These are phyloP conservation scores for Umbilicus rupestris DNA, from an alignment of 164 flowering plant genomes.

Conservation along the genomic window DNA sequence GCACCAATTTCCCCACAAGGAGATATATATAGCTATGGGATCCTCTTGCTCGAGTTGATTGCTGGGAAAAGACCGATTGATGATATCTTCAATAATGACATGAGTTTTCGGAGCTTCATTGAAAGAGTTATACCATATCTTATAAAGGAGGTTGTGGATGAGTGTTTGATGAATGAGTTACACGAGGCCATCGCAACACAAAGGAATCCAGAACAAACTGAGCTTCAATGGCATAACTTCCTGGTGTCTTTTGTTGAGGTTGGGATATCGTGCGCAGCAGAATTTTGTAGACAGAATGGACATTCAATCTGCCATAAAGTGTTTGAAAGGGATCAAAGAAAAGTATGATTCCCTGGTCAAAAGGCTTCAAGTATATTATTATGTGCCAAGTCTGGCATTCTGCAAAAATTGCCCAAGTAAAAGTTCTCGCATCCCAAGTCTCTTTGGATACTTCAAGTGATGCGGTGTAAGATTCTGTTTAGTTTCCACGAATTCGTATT, in stretches of 20 bases:
- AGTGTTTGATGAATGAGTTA: neutral
- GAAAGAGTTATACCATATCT: neutral
- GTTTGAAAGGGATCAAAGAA: neutral
- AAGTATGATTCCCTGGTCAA: neutral
- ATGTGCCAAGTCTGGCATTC: no score
- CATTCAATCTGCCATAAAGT: neutral
- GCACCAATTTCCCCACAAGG: neutral
- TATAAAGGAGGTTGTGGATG: neutral
- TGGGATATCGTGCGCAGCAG: neutral
- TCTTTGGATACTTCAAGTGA: no score
- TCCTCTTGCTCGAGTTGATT: constrained; percentile 2
- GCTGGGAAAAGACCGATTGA: constrained; percentile 1
- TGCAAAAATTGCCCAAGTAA: no score
- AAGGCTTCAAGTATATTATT: no score
- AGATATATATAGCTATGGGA: constrained; percentile 7
- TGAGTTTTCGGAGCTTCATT: neutral
- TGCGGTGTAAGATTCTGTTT: no score
- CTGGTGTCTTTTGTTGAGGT: neutral
- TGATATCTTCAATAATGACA: neutral
- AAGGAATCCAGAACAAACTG: no score
- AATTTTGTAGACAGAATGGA: neutral
- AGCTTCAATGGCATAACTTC: neutral
- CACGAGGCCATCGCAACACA: neutral
- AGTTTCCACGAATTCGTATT: no score
- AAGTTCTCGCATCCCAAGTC: no score